A percentile compares a stretch with the other conserved stretches of the same genome.
phyloP scores from a whole-genome alignment of 805 yeast genomes.

The Barnettozyma pratensis region DNA sequence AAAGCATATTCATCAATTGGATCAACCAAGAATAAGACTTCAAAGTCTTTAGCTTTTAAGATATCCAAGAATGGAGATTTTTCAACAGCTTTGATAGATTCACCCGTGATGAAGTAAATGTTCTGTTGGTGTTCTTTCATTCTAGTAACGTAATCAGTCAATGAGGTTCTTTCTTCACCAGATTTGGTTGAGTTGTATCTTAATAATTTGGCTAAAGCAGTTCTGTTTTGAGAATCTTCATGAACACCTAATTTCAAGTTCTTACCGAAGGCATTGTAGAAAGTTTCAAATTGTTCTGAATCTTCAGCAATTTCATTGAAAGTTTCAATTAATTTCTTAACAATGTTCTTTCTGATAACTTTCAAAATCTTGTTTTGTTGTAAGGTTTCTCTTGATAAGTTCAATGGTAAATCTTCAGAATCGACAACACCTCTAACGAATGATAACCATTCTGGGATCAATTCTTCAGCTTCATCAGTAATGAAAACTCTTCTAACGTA shows the following conservation, averaged over 20 bases:
- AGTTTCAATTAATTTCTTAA: conserved; percentile 96
- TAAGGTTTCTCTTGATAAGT: conserved; percentile 99
- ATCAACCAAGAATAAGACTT: conserved; percentile 95
- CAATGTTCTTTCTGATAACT: conserved; percentile 98
- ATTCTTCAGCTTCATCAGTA: conserved; percentile 99
- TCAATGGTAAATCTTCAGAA: conserved; percentile 98
- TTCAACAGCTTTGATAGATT: conserved; percentile 94
- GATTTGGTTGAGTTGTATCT: conserved; percentile 97
- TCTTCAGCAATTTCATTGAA: conserved; percentile 99
- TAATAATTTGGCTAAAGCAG: conserved; percentile 89
- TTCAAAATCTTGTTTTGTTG: conserved; percentile 99
- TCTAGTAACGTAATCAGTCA: conserved; percentile 96
- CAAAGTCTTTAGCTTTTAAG: conserved; percentile 96
- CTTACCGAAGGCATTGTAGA: conserved; percentile 97
- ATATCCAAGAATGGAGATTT: conserved; percentile 99
- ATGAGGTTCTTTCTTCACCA: conserved; percentile 87
- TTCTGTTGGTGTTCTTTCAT: conserved; percentile 99
- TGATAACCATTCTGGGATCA: conserved; percentile 97
- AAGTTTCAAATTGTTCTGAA: conserved; percentile 95
- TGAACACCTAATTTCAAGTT: conserved; percentile 98
- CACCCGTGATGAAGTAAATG: conserved; percentile 99
- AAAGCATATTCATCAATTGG: conserved; percentile 99
- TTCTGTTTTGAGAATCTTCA: conserved; percentile 98
- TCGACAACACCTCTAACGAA: conserved; percentile 99
- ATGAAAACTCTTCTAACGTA: conserved; percentile 99